Evolutionary conservation across 176 grass and related monocot genomes (phyloP), one percentile per base, ranked within the genome.

Genomic region (Eragrostis nindensis): DNA sequence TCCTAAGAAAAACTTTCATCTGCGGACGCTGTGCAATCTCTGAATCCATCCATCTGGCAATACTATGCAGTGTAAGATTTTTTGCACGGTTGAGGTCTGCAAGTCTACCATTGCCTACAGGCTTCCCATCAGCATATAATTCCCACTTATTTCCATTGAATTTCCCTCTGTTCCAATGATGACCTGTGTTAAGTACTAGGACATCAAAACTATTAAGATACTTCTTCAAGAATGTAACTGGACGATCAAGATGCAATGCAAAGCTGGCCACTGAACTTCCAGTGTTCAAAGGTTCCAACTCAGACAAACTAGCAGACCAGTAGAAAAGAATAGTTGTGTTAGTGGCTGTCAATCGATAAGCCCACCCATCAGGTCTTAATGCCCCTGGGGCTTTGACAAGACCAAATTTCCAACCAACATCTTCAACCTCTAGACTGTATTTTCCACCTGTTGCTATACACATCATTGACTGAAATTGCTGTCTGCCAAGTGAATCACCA

Each of bases 101-200:
- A 70, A 91, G 68, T 59, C 76, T 78, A 60, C 80, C 79, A 32
- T 89, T 56, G 30, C 62, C 82, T 55, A 89, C 42, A 47, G 90
- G 90, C 43, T 78, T 81, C 41, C 90, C 92, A 86, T 82, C 77
- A 42, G 86, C 92, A 69, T 95, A 86, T 76, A 95, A 48, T 77
- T 95, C 84, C 96, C 96, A 99, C 27, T 85, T 68, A 21, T 99
- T 99, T 80, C 86, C 90, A 60, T 40, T 81, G 69, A 99, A 99
- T 85, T 99, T 99, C 21, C 91, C 92, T 88, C 96, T 94, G 62
- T 99, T 99, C 96, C 96, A 99, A 62, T 99, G 96, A 84, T 99
- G 96, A 30, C 96, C 96, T 6, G 96, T 99, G 88, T 99, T 99
- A 36, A 99, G 86, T 50, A 99, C 88, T 32, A 99, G 82, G 49